phyloP scores from a whole-genome alignment of 495 filamentous ascomycete species.

The Daldinia vernicosa region DNA sequence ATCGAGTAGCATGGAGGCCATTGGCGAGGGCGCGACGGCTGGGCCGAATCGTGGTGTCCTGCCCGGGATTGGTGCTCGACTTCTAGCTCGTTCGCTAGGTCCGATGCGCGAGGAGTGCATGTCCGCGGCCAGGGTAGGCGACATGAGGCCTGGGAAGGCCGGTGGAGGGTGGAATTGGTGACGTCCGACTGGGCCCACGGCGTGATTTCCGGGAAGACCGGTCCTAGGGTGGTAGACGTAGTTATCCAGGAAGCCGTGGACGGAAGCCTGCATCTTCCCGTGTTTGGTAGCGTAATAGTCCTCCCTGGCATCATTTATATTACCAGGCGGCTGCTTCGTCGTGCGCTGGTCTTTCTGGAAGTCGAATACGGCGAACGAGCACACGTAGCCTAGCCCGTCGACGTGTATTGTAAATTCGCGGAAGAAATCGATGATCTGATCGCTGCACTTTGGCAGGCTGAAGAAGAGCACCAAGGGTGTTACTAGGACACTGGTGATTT shows the following conservation, averaged over 20 bases:
- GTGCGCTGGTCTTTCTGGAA: conserved; percentile 84
- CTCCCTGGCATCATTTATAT: conserved; percentile 71
- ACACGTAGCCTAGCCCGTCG: conserved; percentile 94
- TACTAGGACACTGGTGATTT: conserved; percentile 89
- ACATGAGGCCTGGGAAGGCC: conserved; percentile 74
- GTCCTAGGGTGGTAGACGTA: conserved; percentile 75
- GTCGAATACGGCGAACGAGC: conserved; percentile 97
- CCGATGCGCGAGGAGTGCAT: conserved; percentile 61
- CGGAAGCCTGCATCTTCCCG: conserved; percentile 95
- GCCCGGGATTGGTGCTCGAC: conserved; percentile 32
- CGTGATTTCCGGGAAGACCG: conserved; percentile 58
- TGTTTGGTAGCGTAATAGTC: conserved; percentile 96
- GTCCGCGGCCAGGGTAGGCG: conserved; percentile 66
- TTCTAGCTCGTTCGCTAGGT: conserved; percentile 53
- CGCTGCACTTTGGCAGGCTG: conserved; percentile 87
- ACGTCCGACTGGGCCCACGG: conserved; percentile 54
- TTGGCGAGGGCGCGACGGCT: conserved; percentile 59
- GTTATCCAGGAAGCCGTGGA: conserved; percentile 90
- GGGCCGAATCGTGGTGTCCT: conserved; percentile 49
- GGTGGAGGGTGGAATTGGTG: conserved; percentile 83
- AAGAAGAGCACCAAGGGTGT: conserved; percentile 90
- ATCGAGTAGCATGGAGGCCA: conserved; percentile 82
- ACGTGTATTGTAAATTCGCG: conserved; percentile 97
- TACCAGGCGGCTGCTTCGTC: conserved; percentile 50
- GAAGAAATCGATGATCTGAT: conserved; percentile 96